Base-by-base conservation (phyloP, 768 basidiomycete species). In the Gloeostereum incarnatum region DNA sequence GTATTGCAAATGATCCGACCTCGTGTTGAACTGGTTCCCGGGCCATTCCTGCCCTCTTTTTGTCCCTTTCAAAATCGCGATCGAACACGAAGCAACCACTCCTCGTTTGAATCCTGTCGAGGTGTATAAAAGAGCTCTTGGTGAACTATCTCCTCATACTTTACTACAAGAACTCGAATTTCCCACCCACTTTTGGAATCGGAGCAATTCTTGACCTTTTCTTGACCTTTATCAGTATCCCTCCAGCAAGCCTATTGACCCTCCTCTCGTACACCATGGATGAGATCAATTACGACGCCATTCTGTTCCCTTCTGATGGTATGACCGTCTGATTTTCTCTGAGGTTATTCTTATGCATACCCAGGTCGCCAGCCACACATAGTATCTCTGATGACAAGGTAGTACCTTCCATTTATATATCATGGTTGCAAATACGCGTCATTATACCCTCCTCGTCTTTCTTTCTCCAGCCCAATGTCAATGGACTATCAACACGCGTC, bases 271-370 rank as follows among this genome's bases (percentile, higher is more conserved):
- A 46, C 31, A 23, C 46, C 39, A 85, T 86, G 82, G 80, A 81
- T 50, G 71, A 75, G 45, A 55, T 63, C 21, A 63, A 72, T n/a
- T 79, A 68, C 51, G 75, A 83, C 17, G 81, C 81, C 31, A 73
- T 89, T 46, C 65, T 88, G 44, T 81, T 89, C 53, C 84, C 86
- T 19, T 74, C 80, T 24, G 86, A 89, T 44, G 78, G 75, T 65
- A 42, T 33, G 49, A 16, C 9, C 5, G 23, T 31, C 21, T 18
- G 27, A 26, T 4, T 18, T n/a, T 14, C 40, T 18, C 14, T 6
- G 27, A 23, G 30, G 32, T 24, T 7, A 27, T 33, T 42, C 35
- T 13, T 16, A 35, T 23, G 26, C 25, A 31, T 22, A 36, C 22
- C 10, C 38, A 70, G 80, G 78, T 40, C 81, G 83, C 26, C 71